Conservation (phyloP, 768 basidiomycete species). For the Lentinula raphanica region DNA sequence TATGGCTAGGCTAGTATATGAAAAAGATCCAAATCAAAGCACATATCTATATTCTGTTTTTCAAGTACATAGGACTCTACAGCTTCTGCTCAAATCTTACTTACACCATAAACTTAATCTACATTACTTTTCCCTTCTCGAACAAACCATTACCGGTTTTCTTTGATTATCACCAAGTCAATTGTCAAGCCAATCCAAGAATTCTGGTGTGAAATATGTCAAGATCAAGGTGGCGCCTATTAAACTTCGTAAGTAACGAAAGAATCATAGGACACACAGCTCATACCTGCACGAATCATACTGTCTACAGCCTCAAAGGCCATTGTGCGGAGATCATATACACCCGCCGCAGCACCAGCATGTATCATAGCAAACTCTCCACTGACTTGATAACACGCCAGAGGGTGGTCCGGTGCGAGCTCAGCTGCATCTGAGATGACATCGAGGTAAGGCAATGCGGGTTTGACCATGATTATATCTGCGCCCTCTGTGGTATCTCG, state of each 20-base stretch:
- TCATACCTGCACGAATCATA: constrained; percentile 86
- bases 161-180: neutral
- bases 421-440: constrained; percentile 85
- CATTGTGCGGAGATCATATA: constrained; percentile 90
- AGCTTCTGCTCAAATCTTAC: no score
- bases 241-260: neutral
- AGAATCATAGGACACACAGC: neutral
- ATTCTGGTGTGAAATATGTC: constrained; percentile 95
- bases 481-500: constrained; percentile 90
- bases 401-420: constrained; percentile 79
- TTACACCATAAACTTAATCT: neutral
- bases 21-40: no score
- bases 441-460: constrained; percentile 92
- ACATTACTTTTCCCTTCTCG: neutral
- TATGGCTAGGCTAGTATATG: no score
- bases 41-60: no score
- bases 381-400: constrained; percentile 97
- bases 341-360: constrained; percentile 87
- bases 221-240: constrained; percentile 85
- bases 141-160: no score
- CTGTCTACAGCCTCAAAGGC: constrained; percentile 91
- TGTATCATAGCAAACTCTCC: constrained; percentile 98
- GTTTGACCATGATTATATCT: constrained; percentile 99
- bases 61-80: no score
- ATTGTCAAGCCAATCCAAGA: constrained; percentile 76